phyloP scores from a whole-genome alignment of 176 grass and related monocot genomes.

The Oryza brachyantha region DNA sequence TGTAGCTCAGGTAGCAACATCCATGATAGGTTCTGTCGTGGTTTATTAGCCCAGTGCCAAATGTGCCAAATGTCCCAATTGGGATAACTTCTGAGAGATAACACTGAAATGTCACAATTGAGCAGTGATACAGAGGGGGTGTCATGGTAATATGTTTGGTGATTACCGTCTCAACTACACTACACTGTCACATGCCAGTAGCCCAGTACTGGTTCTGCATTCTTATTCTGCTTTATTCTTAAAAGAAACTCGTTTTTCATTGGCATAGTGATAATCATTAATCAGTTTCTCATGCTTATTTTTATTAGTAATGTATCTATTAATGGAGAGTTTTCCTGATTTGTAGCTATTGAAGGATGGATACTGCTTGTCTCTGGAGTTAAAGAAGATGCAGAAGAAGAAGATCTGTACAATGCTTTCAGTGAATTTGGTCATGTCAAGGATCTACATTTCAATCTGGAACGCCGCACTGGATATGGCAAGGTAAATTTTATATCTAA shows the following conservation, averaged over 20 bases:
- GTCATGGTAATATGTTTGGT: not conserved
- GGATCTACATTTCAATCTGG: conserved; percentile 58
- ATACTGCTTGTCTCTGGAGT: conserved; percentile 50
- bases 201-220: not conserved
- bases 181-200: conserved; percentile 7
- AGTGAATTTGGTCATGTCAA: conserved; percentile 56
- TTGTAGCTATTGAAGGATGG: conserved; percentile 61
- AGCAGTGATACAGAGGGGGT: not conserved
- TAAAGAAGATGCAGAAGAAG: conserved; percentile 54
- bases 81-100: not conserved
- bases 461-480: conserved; percentile 48
- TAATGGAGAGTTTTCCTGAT: conserved; percentile 10
- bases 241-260: not conserved
- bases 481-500: conserved; percentile 50
- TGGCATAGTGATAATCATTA: not conserved
- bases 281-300: not conserved
- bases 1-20: not conserved
- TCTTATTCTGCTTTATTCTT: not conserved
- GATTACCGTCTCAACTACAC: not conserved
- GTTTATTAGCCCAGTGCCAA: too few species aligned
- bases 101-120: not conserved
- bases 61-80: not conserved
- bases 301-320: not conserved
- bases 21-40: not conserved
- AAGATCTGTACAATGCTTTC: conserved; percentile 48